Evolutionary conservation across 768 basidiomycete species (phyloP).

Genomic region (Boletales sp.): DNA sequence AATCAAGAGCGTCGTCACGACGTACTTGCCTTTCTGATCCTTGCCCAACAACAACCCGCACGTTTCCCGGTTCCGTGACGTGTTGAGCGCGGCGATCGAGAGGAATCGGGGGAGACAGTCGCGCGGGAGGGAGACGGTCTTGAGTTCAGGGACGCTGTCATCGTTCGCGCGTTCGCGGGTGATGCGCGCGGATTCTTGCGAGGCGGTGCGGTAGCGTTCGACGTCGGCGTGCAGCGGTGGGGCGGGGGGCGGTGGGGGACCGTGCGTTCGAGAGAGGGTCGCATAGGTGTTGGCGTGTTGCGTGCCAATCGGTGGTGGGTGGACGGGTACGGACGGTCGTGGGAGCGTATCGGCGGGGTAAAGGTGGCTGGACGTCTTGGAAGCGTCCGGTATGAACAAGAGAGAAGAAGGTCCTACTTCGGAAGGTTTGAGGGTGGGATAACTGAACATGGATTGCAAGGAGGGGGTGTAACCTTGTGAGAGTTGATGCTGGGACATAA

Average conservation of each 20-base stretch:
- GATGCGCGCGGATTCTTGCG: slow-evolving; percentile 34
- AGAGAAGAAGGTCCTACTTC: slow-evolving; percentile 40
- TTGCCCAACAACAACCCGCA: slow-evolving; percentile 84
- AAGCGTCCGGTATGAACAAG: slow-evolving; percentile 39
- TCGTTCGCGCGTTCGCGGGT: slow-evolving; percentile 25
- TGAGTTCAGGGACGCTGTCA: slow-evolving; percentile 45
- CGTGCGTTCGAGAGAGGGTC: slow-evolving; percentile 25
- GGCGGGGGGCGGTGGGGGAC: slow-evolving; percentile 21
- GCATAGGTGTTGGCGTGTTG: slow-evolving; percentile 23
- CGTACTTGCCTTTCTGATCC: slow-evolving; percentile 52
- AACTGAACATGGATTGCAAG: slow-evolving; percentile 68
- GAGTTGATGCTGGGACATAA: slow-evolving; percentile 79
- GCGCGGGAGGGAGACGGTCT: slow-evolving; percentile 65
- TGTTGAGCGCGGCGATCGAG: slow-evolving; percentile 75
- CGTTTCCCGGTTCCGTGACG: slow-evolving; percentile 75
- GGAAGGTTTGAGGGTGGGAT: slow-evolving; percentile 30
- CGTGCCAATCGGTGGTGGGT: slow-evolving; percentile 3
- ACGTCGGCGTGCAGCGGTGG: slow-evolving; percentile 21
- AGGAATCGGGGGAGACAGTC: slow-evolving; percentile 75
- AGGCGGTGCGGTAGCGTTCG: slow-evolving; percentile 31
- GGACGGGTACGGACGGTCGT: slow-evolving; percentile 28
- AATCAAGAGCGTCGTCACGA: slow-evolving; percentile 79
- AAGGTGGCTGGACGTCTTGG: slow-evolving; percentile 21
- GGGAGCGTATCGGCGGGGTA: slow-evolving; percentile 36
- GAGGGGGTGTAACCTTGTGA: slow-evolving; percentile 77